phyloP scores from a whole-genome alignment of 2,329 filamentous ascomycete species.

The Calonectria henricotiae region DNA sequence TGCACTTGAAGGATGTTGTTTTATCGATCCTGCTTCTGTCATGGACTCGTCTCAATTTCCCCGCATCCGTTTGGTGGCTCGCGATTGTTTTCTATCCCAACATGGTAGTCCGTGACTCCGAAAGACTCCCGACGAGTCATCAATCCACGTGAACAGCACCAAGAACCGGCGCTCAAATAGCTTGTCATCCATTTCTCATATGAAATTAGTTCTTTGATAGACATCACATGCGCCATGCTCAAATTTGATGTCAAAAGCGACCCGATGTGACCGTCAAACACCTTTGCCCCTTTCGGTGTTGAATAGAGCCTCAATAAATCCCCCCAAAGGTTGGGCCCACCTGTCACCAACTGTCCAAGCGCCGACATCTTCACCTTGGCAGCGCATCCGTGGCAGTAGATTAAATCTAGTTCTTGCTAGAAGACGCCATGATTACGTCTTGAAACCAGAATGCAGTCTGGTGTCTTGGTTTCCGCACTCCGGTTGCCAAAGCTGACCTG shows the following conservation, averaged over 20 bases:
- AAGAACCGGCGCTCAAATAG: background rate
- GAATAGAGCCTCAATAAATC: conserved; percentile 20
- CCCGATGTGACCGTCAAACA: background rate
- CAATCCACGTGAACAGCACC: background rate
- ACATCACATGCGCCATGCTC: background rate
- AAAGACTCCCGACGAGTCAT: background rate
- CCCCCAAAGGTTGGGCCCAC: background rate
- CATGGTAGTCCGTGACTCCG: background rate
- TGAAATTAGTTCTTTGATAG: background rate
- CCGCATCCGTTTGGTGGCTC: background rate
- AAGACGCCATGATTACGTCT: background rate
- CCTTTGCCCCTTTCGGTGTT: conserved; percentile 15
- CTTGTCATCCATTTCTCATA: background rate
- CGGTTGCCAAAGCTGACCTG: background rate
- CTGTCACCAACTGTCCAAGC: background rate
- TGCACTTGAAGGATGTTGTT: background rate
- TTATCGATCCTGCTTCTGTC: background rate
- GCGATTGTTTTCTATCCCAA: background rate
- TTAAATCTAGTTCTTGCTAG: background rate
- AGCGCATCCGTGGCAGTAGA: no score
- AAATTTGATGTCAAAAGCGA: background rate
- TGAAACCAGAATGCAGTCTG: no score
- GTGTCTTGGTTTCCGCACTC: background rate
- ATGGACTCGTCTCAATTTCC: background rate
- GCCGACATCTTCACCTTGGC: background rate